Conservation (phyloP, 1,284 basidiomycete species). For the Dichomitus squalens region DNA sequence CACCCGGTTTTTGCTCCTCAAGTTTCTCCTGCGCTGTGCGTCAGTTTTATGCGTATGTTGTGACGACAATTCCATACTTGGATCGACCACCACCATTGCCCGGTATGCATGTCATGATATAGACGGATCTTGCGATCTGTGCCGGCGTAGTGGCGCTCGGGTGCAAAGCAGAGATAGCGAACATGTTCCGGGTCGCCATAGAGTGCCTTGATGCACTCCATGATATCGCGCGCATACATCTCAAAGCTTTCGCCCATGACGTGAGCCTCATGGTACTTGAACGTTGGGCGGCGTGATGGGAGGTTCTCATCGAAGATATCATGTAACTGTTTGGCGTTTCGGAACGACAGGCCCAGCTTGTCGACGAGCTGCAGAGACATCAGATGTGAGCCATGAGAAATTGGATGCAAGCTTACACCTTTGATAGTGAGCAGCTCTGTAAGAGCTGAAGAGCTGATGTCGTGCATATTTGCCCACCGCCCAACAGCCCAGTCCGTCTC, state of each 20-base stretch:
- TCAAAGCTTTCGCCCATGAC: background rate
- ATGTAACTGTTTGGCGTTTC: background rate
- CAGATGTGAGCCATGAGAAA: too few species aligned
- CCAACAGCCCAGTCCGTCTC: slow-evolving; percentile 29
- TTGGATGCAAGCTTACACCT: slow-evolving; percentile 16
- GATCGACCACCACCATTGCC: slow-evolving; percentile 24
- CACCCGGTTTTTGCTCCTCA: background rate
- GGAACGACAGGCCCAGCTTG: background rate
- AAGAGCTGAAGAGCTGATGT: slow-evolving; percentile 20
- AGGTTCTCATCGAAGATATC: background rate
- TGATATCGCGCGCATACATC: background rate
- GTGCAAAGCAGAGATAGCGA: slow-evolving; percentile 27
- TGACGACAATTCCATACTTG: slow-evolving; percentile 23
- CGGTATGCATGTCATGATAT: slow-evolving; percentile 28
- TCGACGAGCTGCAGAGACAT: background rate
- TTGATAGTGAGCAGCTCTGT: slow-evolving; percentile 23
- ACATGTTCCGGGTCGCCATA: background rate
- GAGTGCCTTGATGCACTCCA: background rate
- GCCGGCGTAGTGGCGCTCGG: slow-evolving; percentile 37
- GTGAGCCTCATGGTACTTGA: background rate
- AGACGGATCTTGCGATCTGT: slow-evolving; percentile 20
- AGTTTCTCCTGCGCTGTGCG: slow-evolving; percentile 36
- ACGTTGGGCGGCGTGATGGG: background rate
- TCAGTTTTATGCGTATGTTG: background rate
- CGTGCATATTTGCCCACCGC: slow-evolving; percentile 24